A percentile compares a stretch with the other conserved stretches of the same genome.
Evolutionary conservation across 208 protist genomes (phyloP).

Genomic region (Balamuthia mandrillaris): DNA sequence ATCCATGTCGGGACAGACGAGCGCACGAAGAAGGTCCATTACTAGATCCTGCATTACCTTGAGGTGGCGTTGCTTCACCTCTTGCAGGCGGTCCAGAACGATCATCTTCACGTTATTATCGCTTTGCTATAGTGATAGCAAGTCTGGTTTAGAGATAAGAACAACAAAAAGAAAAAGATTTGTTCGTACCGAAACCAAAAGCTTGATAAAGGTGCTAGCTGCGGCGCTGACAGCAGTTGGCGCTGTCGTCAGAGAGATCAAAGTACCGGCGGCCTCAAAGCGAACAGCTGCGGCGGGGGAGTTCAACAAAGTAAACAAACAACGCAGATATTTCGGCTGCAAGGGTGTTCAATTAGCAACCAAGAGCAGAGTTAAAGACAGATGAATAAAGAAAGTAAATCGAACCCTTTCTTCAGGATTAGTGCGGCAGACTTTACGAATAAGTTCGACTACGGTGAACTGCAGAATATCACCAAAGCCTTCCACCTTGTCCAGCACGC

Average conservation of each 20-base stretch:
- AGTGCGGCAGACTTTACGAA: constrained; percentile 69
- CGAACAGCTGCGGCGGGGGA: constrained; percentile 86
- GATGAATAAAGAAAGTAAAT: not conserved
- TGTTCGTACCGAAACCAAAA: constrained; percentile 65
- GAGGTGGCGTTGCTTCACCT: constrained; percentile 76
- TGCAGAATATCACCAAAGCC: constrained; percentile 86
- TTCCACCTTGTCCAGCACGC: constrained; percentile 73
- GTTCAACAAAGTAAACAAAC: constrained; percentile 89
- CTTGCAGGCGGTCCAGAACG: constrained; percentile 88
- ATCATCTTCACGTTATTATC: constrained; percentile 98
- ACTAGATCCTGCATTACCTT: constrained; percentile 87
- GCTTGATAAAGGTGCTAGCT: constrained; percentile 84
- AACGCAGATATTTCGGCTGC: constrained; percentile 87
- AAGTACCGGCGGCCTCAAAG: constrained; percentile 89
- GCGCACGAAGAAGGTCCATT: constrained; percentile 89
- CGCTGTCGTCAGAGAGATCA: constrained; percentile 89
- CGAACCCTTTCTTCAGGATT: not conserved
- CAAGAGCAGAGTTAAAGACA: not conserved
- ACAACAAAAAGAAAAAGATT: not conserved
- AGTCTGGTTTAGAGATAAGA: constrained; percentile 70
- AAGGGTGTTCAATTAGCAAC: not conserved
- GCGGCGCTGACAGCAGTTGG: constrained; percentile 89
- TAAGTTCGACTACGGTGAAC: constrained; percentile 78
- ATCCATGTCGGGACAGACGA: constrained; percentile 83
- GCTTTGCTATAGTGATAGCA: constrained; percentile 70